phyloP scores from a whole-genome alignment of 164 flowering plant genomes.

The Annona cherimola region DNA sequence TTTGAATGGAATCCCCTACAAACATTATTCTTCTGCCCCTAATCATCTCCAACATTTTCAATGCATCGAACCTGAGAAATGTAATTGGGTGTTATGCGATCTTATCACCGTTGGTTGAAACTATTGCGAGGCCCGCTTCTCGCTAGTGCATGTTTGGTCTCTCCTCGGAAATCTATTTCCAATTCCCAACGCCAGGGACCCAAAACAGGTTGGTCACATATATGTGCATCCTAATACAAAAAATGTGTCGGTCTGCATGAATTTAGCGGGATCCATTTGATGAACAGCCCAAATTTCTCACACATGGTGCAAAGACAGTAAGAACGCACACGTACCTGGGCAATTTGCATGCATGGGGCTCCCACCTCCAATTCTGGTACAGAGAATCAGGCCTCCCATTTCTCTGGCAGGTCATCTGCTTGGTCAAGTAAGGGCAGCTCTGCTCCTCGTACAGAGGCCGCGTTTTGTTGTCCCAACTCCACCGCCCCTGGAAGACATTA shows the following conservation, averaged over 20 bases:
- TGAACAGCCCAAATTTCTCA: background rate
- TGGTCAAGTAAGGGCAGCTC: conserved; percentile 67
- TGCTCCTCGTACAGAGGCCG: conserved; percentile 63
- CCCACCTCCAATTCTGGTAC: conserved; percentile 94
- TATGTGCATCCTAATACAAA: background rate
- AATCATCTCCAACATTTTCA: conserved; percentile 68
- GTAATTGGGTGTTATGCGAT: background rate
- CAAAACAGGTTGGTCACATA: background rate
- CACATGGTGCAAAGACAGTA: background rate
- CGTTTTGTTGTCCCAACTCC: conserved; percentile 68
- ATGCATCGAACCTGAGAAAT: conserved; percentile 61
- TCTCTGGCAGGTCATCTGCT: conserved; percentile 66
- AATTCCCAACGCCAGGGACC: background rate
- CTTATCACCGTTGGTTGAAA: background rate
- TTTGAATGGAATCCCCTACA: conserved; percentile 84
- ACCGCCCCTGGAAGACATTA: conserved; percentile 70
- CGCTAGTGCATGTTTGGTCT: no score
- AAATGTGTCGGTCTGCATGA: background rate
- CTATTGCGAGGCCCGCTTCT: background rate
- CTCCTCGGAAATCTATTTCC: no score
- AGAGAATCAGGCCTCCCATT: conserved; percentile 86
- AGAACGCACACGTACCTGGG: conserved; percentile 45
- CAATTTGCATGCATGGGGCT: conserved; percentile 61
- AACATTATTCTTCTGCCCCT: conserved; percentile 79
- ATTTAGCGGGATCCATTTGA: background rate